These are phyloP conservation scores for Heterobasidion annosum DNA, from an alignment of 1,284 basidiomycete species.

Conservation along the genomic window DNA sequence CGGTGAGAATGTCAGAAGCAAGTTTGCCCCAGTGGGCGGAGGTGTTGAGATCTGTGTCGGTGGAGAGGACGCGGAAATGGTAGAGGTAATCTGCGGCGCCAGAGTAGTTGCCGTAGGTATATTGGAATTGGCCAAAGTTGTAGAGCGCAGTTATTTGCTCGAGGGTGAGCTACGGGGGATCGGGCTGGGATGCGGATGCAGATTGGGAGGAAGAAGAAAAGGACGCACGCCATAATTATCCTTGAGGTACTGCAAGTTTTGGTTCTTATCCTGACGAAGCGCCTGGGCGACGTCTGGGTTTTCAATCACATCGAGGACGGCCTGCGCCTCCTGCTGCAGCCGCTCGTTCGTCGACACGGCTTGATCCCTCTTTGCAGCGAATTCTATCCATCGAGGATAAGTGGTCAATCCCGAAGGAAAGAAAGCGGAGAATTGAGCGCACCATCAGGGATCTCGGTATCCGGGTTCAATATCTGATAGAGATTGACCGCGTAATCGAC, in stretches of 20 bases:
- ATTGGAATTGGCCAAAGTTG: constrained; percentile 98
- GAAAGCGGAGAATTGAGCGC: constrained; percentile 11
- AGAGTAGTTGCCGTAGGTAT: constrained; percentile 93
- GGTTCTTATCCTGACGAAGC: constrained; percentile 90
- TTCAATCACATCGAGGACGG: constrained; percentile 92
- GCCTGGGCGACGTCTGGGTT: constrained; percentile 92
- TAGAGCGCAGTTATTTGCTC: constrained; percentile 96
- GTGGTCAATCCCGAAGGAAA: too few relatives aligned
- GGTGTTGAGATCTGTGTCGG: constrained; percentile 84
- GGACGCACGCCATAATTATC: constrained; percentile 81
- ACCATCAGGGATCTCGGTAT: constrained; percentile 62
- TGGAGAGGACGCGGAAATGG: constrained; percentile 96
- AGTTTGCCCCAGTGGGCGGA: constrained; percentile 99
- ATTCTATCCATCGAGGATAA: constrained; percentile 42
- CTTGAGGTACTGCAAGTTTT: constrained; percentile 91
- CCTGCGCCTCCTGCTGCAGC: constrained; percentile 84
- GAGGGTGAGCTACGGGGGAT: constrained; percentile 63
- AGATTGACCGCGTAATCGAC: constrained; percentile 82
- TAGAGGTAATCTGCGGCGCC: constrained; percentile 97
- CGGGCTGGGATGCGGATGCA: constrained; percentile 1
- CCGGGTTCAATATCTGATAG: constrained; percentile 71
- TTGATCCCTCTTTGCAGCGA: constrained; percentile 70
- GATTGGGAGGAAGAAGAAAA: constrained; percentile 1
- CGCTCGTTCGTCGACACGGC: constrained; percentile 80
- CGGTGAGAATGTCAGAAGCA: constrained; percentile 90